These are phyloP conservation scores for Amanita rimosa DNA, from an alignment of 768 basidiomycete species.

Conservation along the genomic window DNA sequence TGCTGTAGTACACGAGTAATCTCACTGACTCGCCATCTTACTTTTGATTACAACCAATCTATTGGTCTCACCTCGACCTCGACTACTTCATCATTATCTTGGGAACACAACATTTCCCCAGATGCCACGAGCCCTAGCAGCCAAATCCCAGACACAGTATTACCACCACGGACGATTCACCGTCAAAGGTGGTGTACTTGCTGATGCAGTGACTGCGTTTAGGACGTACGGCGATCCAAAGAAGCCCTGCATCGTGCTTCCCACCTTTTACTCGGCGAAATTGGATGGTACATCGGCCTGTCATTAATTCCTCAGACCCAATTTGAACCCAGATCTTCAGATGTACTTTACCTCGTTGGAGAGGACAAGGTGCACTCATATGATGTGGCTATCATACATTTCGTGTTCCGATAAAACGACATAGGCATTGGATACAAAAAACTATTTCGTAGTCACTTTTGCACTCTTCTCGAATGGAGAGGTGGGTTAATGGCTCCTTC, in stretches of 20 bases:
- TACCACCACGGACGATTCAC: constrained; percentile 44
- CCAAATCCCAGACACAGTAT: constrained; percentile 21
- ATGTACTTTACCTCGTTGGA: constrained; percentile 28
- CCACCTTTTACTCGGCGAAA: constrained; percentile 43
- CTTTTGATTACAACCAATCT: no score
- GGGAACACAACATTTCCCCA: no score
- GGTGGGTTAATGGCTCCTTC: constrained; percentile 18
- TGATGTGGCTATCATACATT: no score
- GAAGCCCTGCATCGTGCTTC: constrained; percentile 48
- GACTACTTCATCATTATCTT: no score
- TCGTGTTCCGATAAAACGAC: constrained; percentile 14
- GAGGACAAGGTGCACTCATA: constrained; percentile 28
- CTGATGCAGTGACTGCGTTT: constrained; percentile 48
- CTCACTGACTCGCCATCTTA: no score
- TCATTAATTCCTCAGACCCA: background rate
- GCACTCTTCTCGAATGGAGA: constrained; percentile 50
- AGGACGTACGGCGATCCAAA: constrained; percentile 38
- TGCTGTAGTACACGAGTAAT: no score
- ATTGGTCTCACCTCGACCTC: no score
- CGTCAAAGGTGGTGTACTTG: constrained; percentile 39
- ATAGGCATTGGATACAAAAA: constrained; percentile 36
- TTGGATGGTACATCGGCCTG: constrained; percentile 34
- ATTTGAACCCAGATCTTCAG: background rate
- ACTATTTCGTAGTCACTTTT: constrained; percentile 46
- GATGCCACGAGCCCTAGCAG: background rate